Conservation (phyloP, 169 alveolate genomes). For the Toxoplasma gondii region DNA sequence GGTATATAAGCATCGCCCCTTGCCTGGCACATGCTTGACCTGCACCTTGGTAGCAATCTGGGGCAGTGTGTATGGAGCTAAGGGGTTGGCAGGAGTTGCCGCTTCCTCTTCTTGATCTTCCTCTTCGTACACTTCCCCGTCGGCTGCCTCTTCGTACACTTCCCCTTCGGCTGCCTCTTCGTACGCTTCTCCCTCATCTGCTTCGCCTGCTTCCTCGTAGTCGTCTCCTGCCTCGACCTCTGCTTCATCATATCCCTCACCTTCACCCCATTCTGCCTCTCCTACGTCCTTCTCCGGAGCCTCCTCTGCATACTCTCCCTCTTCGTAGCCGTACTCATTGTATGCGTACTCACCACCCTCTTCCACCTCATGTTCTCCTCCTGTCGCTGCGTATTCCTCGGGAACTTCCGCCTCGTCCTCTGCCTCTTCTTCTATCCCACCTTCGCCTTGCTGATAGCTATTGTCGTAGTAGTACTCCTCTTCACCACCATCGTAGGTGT, state of each 20-base stretch:
- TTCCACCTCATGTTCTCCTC: neutral
- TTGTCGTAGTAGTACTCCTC: slow-evolving; percentile 19
- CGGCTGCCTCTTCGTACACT: slow-evolving; percentile 24
- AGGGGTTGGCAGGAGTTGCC: neutral
- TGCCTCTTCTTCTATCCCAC: neutral
- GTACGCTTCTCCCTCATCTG: neutral
- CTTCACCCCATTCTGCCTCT: neutral
- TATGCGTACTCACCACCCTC: neutral
- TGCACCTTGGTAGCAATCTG: slow-evolving; percentile 55
- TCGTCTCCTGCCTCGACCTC: slow-evolving; percentile 12
- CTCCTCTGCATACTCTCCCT: slow-evolving; percentile 28
- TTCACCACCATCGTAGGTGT: neutral
- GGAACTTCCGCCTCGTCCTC: slow-evolving; percentile 45
- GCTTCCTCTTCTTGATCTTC: slow-evolving; percentile 26
- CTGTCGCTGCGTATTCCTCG: neutral
- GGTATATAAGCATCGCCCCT: slow-evolving; percentile 68
- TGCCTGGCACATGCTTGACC: slow-evolving; percentile 55
- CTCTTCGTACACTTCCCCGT: neutral
- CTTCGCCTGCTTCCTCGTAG: slow-evolving; percentile 3
- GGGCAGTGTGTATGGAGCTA: slow-evolving; percentile 51
- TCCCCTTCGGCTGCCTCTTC: neutral
- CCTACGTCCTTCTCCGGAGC: slow-evolving; percentile 17
- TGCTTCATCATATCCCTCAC: slow-evolving; percentile 57
- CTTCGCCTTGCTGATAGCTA: neutral
- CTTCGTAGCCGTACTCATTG: neutral